Evolutionary conservation across 768 basidiomycete genomes (phyloP).

Genomic region (Lanmaoa pseudosensibilis): DNA sequence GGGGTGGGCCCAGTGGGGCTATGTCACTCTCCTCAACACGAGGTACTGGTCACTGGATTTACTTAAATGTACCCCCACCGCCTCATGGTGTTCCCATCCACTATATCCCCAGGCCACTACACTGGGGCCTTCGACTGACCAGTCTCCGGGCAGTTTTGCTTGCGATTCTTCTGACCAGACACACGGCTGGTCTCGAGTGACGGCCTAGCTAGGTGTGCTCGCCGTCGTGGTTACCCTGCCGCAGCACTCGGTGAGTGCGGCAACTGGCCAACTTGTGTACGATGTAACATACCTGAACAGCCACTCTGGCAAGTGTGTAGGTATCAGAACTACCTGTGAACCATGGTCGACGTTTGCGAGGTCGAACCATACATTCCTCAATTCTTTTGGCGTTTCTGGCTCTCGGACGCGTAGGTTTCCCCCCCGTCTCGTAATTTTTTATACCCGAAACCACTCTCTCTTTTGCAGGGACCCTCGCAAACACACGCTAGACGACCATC

Average conservation of each 20-base stretch:
- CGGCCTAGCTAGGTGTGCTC: not conserved
- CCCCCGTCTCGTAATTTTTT: not conserved
- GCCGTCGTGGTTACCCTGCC: not conserved
- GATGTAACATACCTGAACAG: not conserved
- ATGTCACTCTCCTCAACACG: conserved; percentile 12
- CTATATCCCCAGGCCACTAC: not conserved
- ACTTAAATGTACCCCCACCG: conserved; percentile 5
- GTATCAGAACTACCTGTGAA: not conserved
- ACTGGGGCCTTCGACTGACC: conserved; percentile 7
- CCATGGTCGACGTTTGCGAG: conserved; percentile 6
- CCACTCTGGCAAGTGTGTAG: not conserved
- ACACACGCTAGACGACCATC: conserved; percentile 34
- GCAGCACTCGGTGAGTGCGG: too few species aligned
- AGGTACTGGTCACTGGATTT: not conserved
- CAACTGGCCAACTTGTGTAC: not conserved
- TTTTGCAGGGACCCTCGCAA: conserved; percentile 28
- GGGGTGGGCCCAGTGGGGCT: not conserved
- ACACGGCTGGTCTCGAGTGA: not conserved
- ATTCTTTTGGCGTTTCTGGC: conserved; percentile 53
- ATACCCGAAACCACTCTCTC: not conserved
- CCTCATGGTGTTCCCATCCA: conserved; percentile 5
- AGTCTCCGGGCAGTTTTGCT: not conserved
- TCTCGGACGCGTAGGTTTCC: conserved; percentile 41
- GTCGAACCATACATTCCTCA: conserved; percentile 43
- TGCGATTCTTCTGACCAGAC: not conserved